These are phyloP conservation scores for Physcomitrium patens DNA, from an alignment of 225 moss, liverwort and hornwort genomes.

Conservation along the genomic window DNA sequence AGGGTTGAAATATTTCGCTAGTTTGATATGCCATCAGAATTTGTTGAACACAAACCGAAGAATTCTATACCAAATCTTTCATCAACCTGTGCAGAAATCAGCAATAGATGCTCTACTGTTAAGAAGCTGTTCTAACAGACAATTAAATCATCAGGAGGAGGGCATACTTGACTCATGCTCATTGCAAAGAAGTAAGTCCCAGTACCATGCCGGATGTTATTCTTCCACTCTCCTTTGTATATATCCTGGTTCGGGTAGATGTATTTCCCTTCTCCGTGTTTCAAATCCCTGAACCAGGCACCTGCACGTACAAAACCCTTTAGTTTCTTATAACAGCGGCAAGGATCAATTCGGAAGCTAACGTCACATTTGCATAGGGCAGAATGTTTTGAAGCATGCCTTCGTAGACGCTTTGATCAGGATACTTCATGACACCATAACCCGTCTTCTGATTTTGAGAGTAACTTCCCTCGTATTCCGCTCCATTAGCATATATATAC, in stretches of 20 bases:
- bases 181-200: conserved; percentile 88
- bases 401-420: conserved; percentile 70
- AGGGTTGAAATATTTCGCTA: not conserved
- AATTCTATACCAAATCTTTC: not conserved
- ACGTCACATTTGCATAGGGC: not conserved
- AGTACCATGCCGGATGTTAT: conserved; percentile 69
- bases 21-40: conserved; percentile 4
- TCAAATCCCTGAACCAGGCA: conserved; percentile 74
- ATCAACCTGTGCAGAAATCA: not conserved
- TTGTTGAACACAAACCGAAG: not conserved
- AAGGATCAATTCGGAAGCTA: not conserved
- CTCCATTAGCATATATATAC: conserved; percentile 67
- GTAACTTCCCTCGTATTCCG: conserved; percentile 78
- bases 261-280: conserved; percentile 83
- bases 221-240: conserved; percentile 86
- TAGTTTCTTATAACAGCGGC: not conserved
- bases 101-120: not conserved
- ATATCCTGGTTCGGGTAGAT: conserved; percentile 82
- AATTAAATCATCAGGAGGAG: conserved; percentile 21
- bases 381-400: conserved; percentile 37
- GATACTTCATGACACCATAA: conserved; percentile 79
- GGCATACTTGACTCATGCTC: conserved; percentile 85
- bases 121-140: conserved; percentile 3
- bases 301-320: conserved; percentile 46
- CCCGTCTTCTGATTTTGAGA: conserved; percentile 85